Conservation (phyloP, 2,329 filamentous ascomycete genomes). For the Colletotrichum gloeosporioides region DNA sequence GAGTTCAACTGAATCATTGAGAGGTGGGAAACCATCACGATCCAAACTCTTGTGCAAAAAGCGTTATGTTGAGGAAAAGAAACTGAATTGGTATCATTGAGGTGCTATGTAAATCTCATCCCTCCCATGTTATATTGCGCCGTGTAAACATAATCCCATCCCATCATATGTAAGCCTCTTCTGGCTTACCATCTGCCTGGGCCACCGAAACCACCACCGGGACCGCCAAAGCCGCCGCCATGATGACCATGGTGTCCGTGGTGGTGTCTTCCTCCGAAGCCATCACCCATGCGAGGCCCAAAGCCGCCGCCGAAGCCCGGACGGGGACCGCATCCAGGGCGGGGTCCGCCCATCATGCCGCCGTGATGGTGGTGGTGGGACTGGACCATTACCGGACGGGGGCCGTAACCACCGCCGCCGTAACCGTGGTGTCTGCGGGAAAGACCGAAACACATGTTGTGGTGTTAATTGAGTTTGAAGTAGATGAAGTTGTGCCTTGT, state of each 20-base stretch:
- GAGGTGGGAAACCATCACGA: rapidly evolving
- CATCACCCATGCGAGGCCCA: background rate
- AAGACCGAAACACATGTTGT: conserved; percentile 8
- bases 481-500: background rate
- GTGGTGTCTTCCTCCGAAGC: background rate
- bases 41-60: rapidly evolving
- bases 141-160: background rate
- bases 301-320: conserved; percentile 1
- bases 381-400: conserved; percentile 3
- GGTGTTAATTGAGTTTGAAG: background rate
- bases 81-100: background rate
- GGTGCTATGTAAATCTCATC: background rate
- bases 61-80: background rate
- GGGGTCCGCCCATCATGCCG: background rate
- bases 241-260: background rate
- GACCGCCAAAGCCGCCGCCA: background rate
- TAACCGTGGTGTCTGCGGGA: conserved; percentile 2
- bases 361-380: conserved; percentile 17
- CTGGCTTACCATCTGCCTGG: background rate
- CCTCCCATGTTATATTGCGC: background rate
- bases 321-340: background rate
- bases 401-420: background rate
- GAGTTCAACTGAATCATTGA: background rate
- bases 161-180: rapidly evolving
- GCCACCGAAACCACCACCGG: background rate